Conservation (phyloP, 805 yeast species). For the Yamadazyma paraphyllophila region DNA sequence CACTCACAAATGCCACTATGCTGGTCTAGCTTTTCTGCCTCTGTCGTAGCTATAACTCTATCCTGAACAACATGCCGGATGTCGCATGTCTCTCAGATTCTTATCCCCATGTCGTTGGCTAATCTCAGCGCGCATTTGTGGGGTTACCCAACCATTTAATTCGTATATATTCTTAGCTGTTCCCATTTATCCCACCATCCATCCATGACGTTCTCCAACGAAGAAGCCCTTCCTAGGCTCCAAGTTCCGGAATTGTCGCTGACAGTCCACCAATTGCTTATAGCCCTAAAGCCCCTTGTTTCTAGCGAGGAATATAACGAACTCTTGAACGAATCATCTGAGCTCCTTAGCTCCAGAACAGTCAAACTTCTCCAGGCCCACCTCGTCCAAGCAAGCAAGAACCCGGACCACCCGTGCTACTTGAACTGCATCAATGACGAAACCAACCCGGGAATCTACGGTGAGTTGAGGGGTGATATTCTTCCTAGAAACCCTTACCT, state of each 20-base stretch:
- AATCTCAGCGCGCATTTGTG: no score
- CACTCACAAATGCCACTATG: no score
- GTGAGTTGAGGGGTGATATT: constrained; percentile 62
- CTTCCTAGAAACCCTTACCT: constrained; percentile 78
- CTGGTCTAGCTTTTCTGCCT: no score
- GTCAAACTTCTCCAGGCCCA: constrained; percentile 53
- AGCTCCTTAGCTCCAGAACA: constrained; percentile 43
- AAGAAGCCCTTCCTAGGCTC: constrained; percentile 48
- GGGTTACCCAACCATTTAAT: no score
- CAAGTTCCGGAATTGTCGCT: constrained; percentile 59
- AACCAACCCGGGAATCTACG: constrained; percentile 56
- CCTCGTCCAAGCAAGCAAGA: constrained; percentile 43
- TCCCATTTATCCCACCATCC: neutral
- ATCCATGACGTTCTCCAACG: constrained; percentile 37
- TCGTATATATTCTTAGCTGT: no score
- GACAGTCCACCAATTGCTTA: constrained; percentile 52
- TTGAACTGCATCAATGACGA: constrained; percentile 52
- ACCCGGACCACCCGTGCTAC: constrained; percentile 45
- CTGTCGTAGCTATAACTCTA: no score
- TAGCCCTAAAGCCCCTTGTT: constrained; percentile 60
- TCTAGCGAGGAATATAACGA: constrained; percentile 49
- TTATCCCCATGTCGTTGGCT: no score
- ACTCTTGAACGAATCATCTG: constrained; percentile 42
- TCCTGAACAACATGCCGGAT: no score
- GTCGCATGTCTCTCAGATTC: no score